Evolutionary conservation across 305 asterid genomes (phyloP).

Genomic region (Caryopteris hybrid): DNA sequence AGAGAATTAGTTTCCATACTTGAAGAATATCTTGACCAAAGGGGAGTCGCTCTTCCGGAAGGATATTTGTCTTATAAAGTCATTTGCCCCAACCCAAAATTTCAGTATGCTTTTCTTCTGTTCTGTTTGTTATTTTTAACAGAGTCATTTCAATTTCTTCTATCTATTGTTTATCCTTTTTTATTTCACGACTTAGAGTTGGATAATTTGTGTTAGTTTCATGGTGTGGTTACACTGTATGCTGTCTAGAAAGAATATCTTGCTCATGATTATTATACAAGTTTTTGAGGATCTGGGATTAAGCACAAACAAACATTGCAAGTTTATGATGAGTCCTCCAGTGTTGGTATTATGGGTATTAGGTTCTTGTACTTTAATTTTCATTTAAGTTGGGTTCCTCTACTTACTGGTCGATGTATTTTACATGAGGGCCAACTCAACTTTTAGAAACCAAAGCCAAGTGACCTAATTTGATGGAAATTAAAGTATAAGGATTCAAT

Average conservation of each 20-base stretch:
- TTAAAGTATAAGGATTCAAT: background rate
- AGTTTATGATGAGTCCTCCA: background rate
- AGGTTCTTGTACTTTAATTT: background rate
- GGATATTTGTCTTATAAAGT: slow-evolving; percentile 69
- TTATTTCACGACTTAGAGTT: background rate
- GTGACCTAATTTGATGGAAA: background rate
- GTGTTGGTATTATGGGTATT: background rate
- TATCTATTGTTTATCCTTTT: background rate
- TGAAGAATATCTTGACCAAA: slow-evolving; percentile 76
- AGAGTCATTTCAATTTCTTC: background rate
- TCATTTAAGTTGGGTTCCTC: background rate
- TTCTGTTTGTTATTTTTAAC: background rate
- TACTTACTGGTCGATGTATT: background rate
- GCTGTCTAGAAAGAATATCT: background rate
- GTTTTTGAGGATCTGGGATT: background rate
- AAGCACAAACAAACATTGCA: background rate
- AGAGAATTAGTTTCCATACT: slow-evolving; percentile 58
- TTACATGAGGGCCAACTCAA: background rate
- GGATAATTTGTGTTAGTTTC: background rate
- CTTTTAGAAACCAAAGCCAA: background rate
- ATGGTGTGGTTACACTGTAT: background rate
- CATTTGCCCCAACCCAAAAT: slow-evolving; percentile 65
- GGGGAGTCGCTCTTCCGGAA: slow-evolving; percentile 75
- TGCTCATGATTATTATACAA: background rate
- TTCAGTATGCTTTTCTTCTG: slow-evolving; percentile 40